Base-by-base conservation (phyloP, 352 stramenopile genomes). In the Phytopythium vexans region DNA sequence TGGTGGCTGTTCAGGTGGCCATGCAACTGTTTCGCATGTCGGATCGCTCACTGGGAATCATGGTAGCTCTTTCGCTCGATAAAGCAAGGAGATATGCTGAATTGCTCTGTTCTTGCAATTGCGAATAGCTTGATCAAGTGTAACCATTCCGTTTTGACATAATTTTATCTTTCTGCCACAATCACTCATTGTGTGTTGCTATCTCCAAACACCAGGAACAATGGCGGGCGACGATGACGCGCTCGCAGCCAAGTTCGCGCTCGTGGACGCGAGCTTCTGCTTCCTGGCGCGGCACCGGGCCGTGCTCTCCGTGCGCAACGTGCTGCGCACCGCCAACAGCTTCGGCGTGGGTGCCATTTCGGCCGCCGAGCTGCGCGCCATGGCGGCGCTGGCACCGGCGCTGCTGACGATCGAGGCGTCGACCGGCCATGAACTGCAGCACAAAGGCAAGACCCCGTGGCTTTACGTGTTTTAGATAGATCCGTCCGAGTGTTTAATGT, bases 211-310 rank as follows among this genome's bases (percentile, higher is more conserved):
- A 27, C 21, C 21, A 27, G 21, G 21, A 27, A 27, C 21, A 27
- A 27, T 27, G 21, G 21, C 21, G 21, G 21, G 21, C 9, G 49
- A 45, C 14, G 47, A 12, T 7, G 46, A 37, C 14, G 12, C 35
- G 21, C 34, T 80, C 40, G 52, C 59, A 31, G 47, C 41, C 54
- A 70, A 89, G 40, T 92, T 92, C 51, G 64, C 67, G 52, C 75
- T 89, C 4, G 52, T 92, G 32, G 79, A 92, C 47, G 77, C 76
- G 12, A 67, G 63, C 33, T 92, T 81, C 62, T 75, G 68, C 55
- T 92, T 92, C 65, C 61, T 90, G 8, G 64, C 66, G 35, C 80
- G 71, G 39, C 66, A 78, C 52, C 62, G 64, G 41, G 60, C 75
- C 5, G 53, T 54, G 15, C 49, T 81, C 15, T 88, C 54, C 31